Percentiles rank a stretch among this genome's conserved stretches.
Evolutionary conservation across 768 basidiomycete species (phyloP).

Genomic region (Peribolospora baueri): DNA sequence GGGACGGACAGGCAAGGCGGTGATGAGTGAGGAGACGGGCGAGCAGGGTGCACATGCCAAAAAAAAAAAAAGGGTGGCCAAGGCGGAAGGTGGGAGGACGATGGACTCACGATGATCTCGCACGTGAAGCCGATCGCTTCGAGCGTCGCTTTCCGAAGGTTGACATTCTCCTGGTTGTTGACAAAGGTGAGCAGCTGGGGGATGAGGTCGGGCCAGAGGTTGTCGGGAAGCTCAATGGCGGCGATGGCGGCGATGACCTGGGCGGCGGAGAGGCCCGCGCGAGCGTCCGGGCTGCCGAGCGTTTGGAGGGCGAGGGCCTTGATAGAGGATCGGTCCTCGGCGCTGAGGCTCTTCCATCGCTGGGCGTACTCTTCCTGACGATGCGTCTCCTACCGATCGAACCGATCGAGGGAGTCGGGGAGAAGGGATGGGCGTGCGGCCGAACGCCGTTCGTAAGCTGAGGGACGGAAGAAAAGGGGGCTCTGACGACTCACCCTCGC

Average conservation of each 20-base stretch:
- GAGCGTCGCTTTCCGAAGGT: constrained; percentile 55
- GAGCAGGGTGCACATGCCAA: no score
- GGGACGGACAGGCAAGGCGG: background rate
- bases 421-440: constrained; percentile 5
- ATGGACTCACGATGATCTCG: constrained; percentile 61
- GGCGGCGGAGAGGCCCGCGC: constrained; percentile 66
- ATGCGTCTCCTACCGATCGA: constrained; percentile 32
- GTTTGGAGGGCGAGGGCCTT: constrained; percentile 67
- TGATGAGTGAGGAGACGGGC: constrained; percentile 1
- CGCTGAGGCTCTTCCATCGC: constrained; percentile 56
- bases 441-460: constrained; percentile 4
- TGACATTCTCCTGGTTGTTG: constrained; percentile 40
- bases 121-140: constrained; percentile 95
- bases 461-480: constrained; percentile 2
- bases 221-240: constrained; percentile 64
- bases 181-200: constrained; percentile 67
- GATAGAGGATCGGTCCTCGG: constrained; percentile 46
- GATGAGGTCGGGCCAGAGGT: constrained; percentile 76
- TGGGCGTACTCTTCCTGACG: constrained; percentile 51
- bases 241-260: constrained; percentile 90
- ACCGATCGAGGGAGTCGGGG: no score
- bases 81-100: background rate
- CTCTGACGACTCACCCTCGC: constrained; percentile 43
- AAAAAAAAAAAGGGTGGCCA: background rate
- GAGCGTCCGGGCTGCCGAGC: constrained; percentile 42